Evolutionary conservation across 371 early-diverging fungal species (phyloP), one percentile per base, ranked within the genome.

Genomic region (Mortierella sp.): DNA sequence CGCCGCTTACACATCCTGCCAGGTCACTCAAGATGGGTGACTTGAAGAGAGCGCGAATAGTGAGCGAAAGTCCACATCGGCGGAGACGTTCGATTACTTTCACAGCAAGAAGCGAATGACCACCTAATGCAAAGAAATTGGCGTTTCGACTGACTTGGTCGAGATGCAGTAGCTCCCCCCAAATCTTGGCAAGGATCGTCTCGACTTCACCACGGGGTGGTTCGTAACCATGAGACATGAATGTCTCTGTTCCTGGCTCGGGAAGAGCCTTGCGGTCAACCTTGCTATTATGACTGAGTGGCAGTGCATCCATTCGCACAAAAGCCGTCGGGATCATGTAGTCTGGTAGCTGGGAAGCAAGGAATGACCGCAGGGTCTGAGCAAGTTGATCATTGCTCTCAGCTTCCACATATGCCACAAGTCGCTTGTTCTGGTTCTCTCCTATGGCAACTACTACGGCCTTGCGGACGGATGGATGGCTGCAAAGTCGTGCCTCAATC

Each of bases 351-450:
- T 25, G 22, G 1, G 19, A 9, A 2, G 46, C n/a, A 3, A 62
- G 54, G 19, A 54, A 21, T 2, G 14, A 10, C 9, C 54, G 63
- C n/a, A 62, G 40, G 17, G n/a, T 49, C 1, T 27, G 54, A 2
- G 37, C 63, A 22, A 62, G 40, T 9, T 52, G 25, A 17, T 34
- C 39, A 8, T 9, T 13, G 16, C 4, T 27, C 6, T 50, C 14
- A 29, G 59, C 48, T 4, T 17, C 62, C 25, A 62, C 62, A 62
- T 62, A 62, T 1, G 54, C 62, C 2, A 62, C 53, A n/a, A 62
- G 46, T 19, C 54, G 47, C 46, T 54, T 53, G 62, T 22, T 28
- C 13, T 12, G 17, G 2, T 40, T 37, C 3, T 54, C 39, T 13
- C 52, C 65, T 25, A 34, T 17, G 5, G 29, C 54, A 16, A 52